Base-by-base conservation (phyloP, 345 rosid genomes). In the Alliaria petiolata region DNA sequence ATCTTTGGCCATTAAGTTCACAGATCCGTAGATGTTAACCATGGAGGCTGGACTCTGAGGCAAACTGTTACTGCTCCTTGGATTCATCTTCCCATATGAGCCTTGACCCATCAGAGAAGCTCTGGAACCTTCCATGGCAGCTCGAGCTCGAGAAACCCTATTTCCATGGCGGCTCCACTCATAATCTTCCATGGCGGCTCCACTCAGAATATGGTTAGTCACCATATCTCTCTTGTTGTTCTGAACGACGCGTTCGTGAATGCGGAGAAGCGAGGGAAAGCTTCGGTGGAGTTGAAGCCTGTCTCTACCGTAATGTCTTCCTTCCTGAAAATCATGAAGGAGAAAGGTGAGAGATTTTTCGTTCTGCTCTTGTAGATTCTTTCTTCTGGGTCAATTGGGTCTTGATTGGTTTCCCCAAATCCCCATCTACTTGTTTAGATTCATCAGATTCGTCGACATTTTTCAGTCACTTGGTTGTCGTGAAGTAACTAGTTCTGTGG, bases 221-320 rank as follows among this genome's bases (percentile, higher is more conserved):
- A n/a, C n/a, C n/a, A n/a, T n/a, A n/a, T n/a, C n/a, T n/a, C n/a
- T n/a, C n/a, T n/a, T n/a, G n/a, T n/a, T n/a, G n/a, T n/a, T n/a
- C n/a, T 93, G 80, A 91, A 88, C 74, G 87, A 93, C 25, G 99
- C 97, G 15, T 74, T 93, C 1, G 99, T 95, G 79, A 95, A 93
- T 66, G 97, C 96, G 0, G 96, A 93, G 76, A 93, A 52, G 81
- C 83, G 97, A 49, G 84, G 82, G 13, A 95, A 91, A 78, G 85
- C 90, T 17, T 75, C 85, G 1, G 97, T 95, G 62, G 91, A 91
- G 46, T 34, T 95, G 69, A 77, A 85, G 66, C 99, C 99, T 10
- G 78, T 91, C 81, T 95, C 99, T 61, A 82, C 76, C 19, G 95
- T 89, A 31, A 82, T 95, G 79, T 89, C 99, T 60, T 89, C 96